Percentiles rank a stretch among this genome's conserved stretches.
phyloP scores from a whole-genome alignment of 2,329 filamentous ascomycete genomes.

The Venturia oleaginea region DNA sequence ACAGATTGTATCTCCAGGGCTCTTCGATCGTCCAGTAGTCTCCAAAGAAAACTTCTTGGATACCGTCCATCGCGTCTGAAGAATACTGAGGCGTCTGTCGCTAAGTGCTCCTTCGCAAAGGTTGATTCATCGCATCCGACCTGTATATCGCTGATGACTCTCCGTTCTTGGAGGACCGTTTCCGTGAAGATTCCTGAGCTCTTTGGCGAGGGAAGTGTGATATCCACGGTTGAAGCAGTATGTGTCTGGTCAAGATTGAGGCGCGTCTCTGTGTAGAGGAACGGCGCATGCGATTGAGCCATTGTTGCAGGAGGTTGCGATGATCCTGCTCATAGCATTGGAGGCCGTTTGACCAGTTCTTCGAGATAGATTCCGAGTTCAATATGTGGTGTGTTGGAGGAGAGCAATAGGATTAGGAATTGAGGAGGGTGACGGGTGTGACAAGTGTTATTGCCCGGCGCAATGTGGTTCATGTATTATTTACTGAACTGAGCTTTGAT shows the following conservation, averaged over 20 bases:
- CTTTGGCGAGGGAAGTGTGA: slow-evolving; percentile 31
- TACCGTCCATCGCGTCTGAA: slow-evolving; percentile 69
- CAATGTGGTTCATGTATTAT: not conserved
- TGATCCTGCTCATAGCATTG: slow-evolving; percentile 29
- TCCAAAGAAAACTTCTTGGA: slow-evolving; percentile 85
- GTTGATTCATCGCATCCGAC: slow-evolving; percentile 56
- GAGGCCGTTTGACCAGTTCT: slow-evolving; percentile 55
- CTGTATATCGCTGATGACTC: slow-evolving; percentile 28
- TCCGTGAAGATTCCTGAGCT: not conserved
- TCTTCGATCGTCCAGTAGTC: slow-evolving; percentile 70
- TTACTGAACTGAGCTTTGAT: not conserved
- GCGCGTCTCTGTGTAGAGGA: slow-evolving; percentile 78
- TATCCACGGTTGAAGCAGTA: slow-evolving; percentile 58
- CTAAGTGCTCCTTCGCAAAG: slow-evolving; percentile 65
- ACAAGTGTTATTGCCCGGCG: not conserved
- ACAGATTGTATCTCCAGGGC: slow-evolving; percentile 74
- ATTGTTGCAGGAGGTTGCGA: slow-evolving; percentile 37
- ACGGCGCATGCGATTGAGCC: slow-evolving; percentile 53
- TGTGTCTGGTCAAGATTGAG: slow-evolving; percentile 70
- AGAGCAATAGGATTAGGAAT: not conserved
- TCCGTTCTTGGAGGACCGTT: not conserved
- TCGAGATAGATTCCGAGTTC: not conserved
- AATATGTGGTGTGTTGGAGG: not conserved
- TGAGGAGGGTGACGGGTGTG: not conserved
- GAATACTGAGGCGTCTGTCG: slow-evolving; percentile 72